A percentile compares a stretch with the other conserved stretches of the same genome.
phyloP scores from a whole-genome alignment of 495 filamentous ascomycete species.

The Elasticomyces elasticus region DNA sequence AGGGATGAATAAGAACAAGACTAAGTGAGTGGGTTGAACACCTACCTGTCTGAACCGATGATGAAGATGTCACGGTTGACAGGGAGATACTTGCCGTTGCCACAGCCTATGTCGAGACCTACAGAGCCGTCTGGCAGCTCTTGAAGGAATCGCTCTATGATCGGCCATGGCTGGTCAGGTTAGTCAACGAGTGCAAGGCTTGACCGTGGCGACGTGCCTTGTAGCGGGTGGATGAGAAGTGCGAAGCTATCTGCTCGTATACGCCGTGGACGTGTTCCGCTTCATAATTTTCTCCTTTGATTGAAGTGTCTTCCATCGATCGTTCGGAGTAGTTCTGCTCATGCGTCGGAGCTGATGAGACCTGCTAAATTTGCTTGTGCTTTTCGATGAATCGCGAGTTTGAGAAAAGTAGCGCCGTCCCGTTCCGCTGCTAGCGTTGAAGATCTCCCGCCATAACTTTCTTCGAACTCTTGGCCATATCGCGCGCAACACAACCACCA shows the following conservation, averaged over 20 bases:
- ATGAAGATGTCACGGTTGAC: conserved; percentile 75
- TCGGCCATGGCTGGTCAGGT: conserved; percentile 73
- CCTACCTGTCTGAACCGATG: conserved; percentile 74
- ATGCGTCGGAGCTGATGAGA: too few species aligned
- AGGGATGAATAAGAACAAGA: neutral
- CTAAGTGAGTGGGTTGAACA: neutral
- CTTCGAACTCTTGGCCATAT: neutral
- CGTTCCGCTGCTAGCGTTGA: neutral
- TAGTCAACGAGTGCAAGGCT: neutral
- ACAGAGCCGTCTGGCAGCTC: conserved; percentile 60
- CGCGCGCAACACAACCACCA: neutral
- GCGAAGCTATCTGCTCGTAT: conserved; percentile 86
- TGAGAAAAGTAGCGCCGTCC: too few species aligned
- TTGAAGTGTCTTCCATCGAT: neutral
- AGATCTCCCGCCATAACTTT: neutral
- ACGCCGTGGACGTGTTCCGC: conserved; percentile 79
- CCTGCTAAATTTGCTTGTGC: too few species aligned
- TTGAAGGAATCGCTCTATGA: conserved; percentile 70
- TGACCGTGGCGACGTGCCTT: conserved; percentile 40
- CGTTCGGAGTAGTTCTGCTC: too few species aligned
- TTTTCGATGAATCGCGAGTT: too few species aligned
- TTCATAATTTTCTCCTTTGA: conserved; percentile 48
- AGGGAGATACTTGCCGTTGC: conserved; percentile 88
- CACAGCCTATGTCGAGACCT: conserved; percentile 85
- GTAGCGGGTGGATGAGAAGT: conserved; percentile 92